A percentile compares a stretch with the other conserved stretches of the same genome.
These are phyloP conservation scores for Trichoderma parareesei DNA, from an alignment of 495 filamentous ascomycete genomes.

Conservation along the genomic window DNA sequence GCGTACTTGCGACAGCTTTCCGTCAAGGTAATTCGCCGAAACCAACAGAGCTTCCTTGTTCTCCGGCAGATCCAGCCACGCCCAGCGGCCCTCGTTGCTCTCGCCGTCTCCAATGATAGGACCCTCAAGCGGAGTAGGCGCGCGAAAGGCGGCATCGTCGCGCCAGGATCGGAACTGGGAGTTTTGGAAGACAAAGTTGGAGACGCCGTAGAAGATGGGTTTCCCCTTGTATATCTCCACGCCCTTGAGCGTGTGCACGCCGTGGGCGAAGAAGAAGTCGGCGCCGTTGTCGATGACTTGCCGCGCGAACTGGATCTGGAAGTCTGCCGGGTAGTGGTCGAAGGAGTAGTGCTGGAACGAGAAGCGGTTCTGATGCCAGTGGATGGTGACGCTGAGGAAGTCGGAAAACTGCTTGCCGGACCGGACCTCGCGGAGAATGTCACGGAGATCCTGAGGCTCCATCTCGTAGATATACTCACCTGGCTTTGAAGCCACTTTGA, in stretches of 20 bases:
- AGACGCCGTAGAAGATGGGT: neutral
- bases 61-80: neutral
- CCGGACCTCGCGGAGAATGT: neutral
- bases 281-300: conserved; percentile 1
- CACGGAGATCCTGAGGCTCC: neutral
- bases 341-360: conserved; percentile 4
- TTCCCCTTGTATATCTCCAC: conserved; percentile 6
- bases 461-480: conserved; percentile 1
- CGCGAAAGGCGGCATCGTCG: neutral
- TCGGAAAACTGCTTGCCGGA: neutral
- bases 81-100: neutral
- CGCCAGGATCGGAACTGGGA: neutral
- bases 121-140: neutral
- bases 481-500: neutral
- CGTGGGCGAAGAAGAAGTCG: conserved; percentile 1
- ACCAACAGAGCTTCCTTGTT: neutral
- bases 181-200: conserved; percentile 5
- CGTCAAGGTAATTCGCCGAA: neutral
- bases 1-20: neutral
- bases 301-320: neutral
- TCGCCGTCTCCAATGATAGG: neutral
- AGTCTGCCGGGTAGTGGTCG: conserved; percentile 1
- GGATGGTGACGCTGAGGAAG: neutral
- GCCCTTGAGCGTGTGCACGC: neutral
- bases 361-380: conserved; percentile 5